Base-by-base conservation (phyloP, 1,284 basidiomycete species). In the Pholiota adiposa region DNA sequence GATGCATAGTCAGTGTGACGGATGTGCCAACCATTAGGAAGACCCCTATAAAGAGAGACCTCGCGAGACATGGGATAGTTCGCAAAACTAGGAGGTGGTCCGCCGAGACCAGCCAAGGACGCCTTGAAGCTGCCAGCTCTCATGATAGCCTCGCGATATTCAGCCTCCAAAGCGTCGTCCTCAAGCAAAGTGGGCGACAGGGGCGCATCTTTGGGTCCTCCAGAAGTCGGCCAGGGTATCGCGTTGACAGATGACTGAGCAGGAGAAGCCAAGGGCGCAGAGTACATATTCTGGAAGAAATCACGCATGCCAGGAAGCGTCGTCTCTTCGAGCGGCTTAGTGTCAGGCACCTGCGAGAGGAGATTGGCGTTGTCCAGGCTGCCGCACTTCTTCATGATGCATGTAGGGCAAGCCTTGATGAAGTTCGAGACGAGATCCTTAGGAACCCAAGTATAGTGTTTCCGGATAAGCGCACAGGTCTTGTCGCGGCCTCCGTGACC, bases 401-500 rank as follows among this genome's bases (percentile, higher is more conserved):
- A 93, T 9, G 87, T 87, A 8, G 90, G 90, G 69, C 91, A 93
- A 25, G 80, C 80, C 69, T 86, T 87, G 69, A 93, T 86, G 68
- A 92, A 93, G 59, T 83, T 83, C 7, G 88, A 83, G 52, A 92
- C 83, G 51, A 93, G 83, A 67, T 89, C 89, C 73, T 91, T 92
- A 14, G 92, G 91, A 43, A 94, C 83, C 87, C 89, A 93, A 9
- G 88, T 87, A 70, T 91, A 92, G 66, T 84, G 81, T 61, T 83
- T 75, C 54, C 85, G 79, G 43, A 92, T 80, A 58, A 83, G 73
- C 12, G 77, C 77, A 51, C 78, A 82, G 0, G 90, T 93, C 76
- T 85, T 89, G 72, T 93, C 91, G n/a, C 88, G 81, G 29, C 90
- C 90, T 8, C 85, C 88, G 69, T 94, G 92, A n/a, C 80, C 77